Evolutionary conservation across 257 asterid genomes (phyloP).

Genomic region (Sherardia arvensis): DNA sequence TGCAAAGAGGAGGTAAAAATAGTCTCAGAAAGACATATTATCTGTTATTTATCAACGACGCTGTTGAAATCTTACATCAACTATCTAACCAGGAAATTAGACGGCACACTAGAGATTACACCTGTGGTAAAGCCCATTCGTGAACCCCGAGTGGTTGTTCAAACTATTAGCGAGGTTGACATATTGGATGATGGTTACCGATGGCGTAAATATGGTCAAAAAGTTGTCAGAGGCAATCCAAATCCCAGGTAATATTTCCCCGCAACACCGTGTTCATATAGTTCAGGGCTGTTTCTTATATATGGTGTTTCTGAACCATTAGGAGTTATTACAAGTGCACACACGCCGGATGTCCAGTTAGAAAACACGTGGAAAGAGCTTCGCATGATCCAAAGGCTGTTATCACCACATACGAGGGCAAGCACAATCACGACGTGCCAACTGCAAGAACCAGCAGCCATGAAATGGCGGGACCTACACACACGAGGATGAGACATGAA

Average conservation of each 20-base stretch:
- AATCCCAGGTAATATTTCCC: slow-evolving; percentile 64
- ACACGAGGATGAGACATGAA: slow-evolving; percentile 37
- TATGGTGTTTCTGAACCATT: slow-evolving; percentile 8
- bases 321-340: slow-evolving; percentile 99
- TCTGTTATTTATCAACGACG: slow-evolving; percentile 3
- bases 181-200: slow-evolving; percentile 92
- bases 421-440: slow-evolving; percentile 92
- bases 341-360: slow-evolving; percentile 77
- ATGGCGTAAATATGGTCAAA: slow-evolving; percentile 99
- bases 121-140: slow-evolving; percentile 86
- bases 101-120: slow-evolving; percentile 56
- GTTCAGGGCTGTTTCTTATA: background rate
- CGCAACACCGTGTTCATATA: background rate
- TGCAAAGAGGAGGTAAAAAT: slow-evolving; percentile 58
- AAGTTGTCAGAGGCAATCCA: slow-evolving; percentile 95
- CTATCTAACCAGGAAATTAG: slow-evolving; percentile 60
- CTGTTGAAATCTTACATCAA: slow-evolving; percentile 7
- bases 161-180: slow-evolving; percentile 96
- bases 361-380: slow-evolving; percentile 98
- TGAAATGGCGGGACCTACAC: slow-evolving; percentile 37
- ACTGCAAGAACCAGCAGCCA: slow-evolving; percentile 59
- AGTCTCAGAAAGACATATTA: slow-evolving; percentile 4
- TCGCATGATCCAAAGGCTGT: slow-evolving; percentile 95
- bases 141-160: slow-evolving; percentile 94
- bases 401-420: slow-evolving; percentile 92